phyloP scores from a whole-genome alignment of 169 alveolate species.

The Cryptosporidium sp. region DNA sequence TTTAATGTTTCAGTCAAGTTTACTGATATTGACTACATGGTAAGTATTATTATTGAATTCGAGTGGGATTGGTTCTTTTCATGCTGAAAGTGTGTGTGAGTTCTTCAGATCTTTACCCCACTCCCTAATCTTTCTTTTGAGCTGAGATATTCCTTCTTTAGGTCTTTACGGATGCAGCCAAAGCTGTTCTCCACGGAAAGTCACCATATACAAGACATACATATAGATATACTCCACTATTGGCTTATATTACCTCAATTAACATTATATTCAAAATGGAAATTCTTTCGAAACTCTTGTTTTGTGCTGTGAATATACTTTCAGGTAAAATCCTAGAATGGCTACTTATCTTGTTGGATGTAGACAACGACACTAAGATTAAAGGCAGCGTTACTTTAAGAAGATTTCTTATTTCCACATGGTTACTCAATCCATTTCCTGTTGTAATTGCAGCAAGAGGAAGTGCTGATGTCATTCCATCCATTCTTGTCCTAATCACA shows the following conservation, averaged over 20 bases:
- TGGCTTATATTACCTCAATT: conserved; percentile 82
- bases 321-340: conserved; percentile 86
- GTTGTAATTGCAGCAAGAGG: conserved; percentile 95
- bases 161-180: conserved; percentile 97
- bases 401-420: conserved; percentile 81
- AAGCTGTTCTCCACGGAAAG: conserved; percentile 89
- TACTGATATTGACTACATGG: conserved; percentile 97
- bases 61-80: conserved; percentile 6
- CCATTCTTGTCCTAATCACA: conserved; percentile 82
- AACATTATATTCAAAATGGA: conserved; percentile 82
- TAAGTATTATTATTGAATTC: conserved; percentile 1
- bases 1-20: conserved; percentile 86
- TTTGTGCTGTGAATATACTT: conserved; percentile 87
- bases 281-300: conserved; percentile 86
- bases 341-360: conserved; percentile 75
- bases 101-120: neutral
- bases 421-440: conserved; percentile 94
- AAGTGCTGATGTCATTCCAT: conserved; percentile 88
- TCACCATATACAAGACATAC: conserved; percentile 97
- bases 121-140: neutral
- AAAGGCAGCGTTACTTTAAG: conserved; percentile 60
- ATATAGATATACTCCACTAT: conserved; percentile 97
- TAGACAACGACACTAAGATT: conserved; percentile 38
- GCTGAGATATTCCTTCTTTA: conserved; percentile 16
- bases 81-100: neutral